Conservation (phyloP, 768 basidiomycete species). For the Bullera alba region DNA sequence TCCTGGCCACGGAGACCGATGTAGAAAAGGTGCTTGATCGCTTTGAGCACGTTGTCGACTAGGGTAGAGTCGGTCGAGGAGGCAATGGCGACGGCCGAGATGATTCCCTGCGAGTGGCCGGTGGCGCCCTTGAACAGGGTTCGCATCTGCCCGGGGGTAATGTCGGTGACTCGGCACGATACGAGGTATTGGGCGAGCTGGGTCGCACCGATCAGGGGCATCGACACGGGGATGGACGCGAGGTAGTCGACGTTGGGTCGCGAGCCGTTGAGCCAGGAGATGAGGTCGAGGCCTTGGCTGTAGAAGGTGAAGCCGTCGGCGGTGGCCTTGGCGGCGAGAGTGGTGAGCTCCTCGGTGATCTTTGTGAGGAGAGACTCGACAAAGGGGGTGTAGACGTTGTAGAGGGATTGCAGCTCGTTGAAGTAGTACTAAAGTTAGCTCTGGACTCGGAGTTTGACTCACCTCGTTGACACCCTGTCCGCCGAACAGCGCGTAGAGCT, state of each 20-base stretch:
- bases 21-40: constrained; percentile 86
- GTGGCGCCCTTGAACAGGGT: constrained; percentile 74
- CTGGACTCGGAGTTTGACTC: constrained; percentile 17
- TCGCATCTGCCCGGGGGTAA: constrained; percentile 74
- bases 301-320: constrained; percentile 56
- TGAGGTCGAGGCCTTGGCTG: constrained; percentile 69
- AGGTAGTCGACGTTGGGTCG: constrained; percentile 79
- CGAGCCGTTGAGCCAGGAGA: constrained; percentile 73
- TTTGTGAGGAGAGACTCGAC: constrained; percentile 63
- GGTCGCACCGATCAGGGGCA: constrained; percentile 92
- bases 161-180: constrained; percentile 64
- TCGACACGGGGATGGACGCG: constrained; percentile 85
- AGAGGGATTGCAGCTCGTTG: constrained; percentile 83
- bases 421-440: constrained; percentile 62
- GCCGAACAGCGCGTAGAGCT: constrained; percentile 86
- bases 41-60: constrained; percentile 68
- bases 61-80: constrained; percentile 71
- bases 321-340: constrained; percentile 60
- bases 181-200: constrained; percentile 90
- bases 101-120: constrained; percentile 94
- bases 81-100: constrained; percentile 84
- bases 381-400: constrained; percentile 84
- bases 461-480: constrained; percentile 94
- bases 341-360: constrained; percentile 61
- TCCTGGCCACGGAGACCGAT: constrained; percentile 88